These are phyloP conservation scores for Plasmodium inui DNA, from an alignment of 169 alveolate genomes.

Conservation along the genomic window DNA sequence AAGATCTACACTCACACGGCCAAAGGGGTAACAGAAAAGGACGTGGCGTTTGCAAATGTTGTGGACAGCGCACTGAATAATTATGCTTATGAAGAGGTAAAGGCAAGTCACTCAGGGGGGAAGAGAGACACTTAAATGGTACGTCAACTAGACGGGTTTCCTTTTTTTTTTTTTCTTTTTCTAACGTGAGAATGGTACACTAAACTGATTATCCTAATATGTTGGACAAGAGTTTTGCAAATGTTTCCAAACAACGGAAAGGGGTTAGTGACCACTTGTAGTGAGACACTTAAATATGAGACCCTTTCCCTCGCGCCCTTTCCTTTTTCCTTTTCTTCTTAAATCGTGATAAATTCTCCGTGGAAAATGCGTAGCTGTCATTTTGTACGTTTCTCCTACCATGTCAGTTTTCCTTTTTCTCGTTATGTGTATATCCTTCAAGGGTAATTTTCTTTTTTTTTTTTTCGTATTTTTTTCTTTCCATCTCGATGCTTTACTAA, in stretches of 20 bases:
- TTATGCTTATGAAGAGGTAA: conserved; percentile 11
- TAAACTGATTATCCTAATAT: no score
- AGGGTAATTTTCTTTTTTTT: not conserved
- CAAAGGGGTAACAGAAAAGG: conserved; percentile 26
- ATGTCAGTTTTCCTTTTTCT: not conserved
- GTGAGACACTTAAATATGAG: no score
- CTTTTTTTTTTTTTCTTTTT: not conserved
- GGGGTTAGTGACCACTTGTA: no score
- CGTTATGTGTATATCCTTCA: not conserved
- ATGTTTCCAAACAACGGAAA: no score
- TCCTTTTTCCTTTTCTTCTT: no score
- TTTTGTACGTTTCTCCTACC: not conserved
- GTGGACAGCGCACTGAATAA: conserved; percentile 17
- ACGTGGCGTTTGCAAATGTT: conserved; percentile 22
- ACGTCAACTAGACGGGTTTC: not conserved
- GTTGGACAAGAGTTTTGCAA: no score
- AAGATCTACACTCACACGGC: conserved; percentile 35
- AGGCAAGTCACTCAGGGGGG: not conserved
- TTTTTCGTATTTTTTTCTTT: not conserved
- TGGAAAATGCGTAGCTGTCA: not conserved
- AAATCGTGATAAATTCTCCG: not conserved
- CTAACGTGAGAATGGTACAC: no score
- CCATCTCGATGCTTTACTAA: not conserved
- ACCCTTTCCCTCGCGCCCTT: no score
- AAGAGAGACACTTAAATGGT: not conserved